Base-by-base conservation (phyloP, 176 grass and related monocot genomes). In the Hyparrhenia diplandra region DNA sequence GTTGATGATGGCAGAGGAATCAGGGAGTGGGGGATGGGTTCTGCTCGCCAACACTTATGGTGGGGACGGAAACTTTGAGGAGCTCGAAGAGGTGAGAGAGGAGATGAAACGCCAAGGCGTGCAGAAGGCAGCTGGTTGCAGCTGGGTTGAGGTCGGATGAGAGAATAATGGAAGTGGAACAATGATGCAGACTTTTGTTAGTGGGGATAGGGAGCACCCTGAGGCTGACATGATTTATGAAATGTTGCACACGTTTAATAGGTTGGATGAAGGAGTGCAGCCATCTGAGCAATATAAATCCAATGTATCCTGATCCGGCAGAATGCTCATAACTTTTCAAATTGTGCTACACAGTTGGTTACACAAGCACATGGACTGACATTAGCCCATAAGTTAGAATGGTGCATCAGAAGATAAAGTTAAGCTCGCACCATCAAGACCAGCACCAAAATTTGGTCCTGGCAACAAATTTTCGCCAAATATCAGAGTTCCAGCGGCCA, bases 381-480 rank as follows among this genome's bases (percentile, higher is more conserved):
- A 31, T 8, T 66, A 67, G 52, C 46, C 31, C 71, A 85, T 42
- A 83, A 59, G 74, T 74, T 59, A 97, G 80, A 98, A 94, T 37
- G 80, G 57, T 43, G 82, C 11, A 42, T 95, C 76, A 1, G 65
- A 58, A 23, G 88, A 91, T 34, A 91, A 63, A 58, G 63, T 73
- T 42, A 95, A 34, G 61, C 82, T 89, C 17, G 63, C 67, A 68
- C 82, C 85, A 77, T 85, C 82, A 54, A 88, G 51, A 23, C 76
- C 86, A 65, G 71, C 37, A 28, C 63, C 43, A 10, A 95, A 86
- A 80, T 67, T 82, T 75, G 84, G 46, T 40, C 64, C 86, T n/a
- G 92, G 80, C 75, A 98, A 79, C 46, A 95, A 85, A 67, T 92
- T 86, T 63, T 98, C 88, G 13, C 92, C 92, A 82, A 98, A 93